These are phyloP conservation scores for Blastobotrys serpentis DNA, from an alignment of 1,139 yeast species.

Conservation along the genomic window DNA sequence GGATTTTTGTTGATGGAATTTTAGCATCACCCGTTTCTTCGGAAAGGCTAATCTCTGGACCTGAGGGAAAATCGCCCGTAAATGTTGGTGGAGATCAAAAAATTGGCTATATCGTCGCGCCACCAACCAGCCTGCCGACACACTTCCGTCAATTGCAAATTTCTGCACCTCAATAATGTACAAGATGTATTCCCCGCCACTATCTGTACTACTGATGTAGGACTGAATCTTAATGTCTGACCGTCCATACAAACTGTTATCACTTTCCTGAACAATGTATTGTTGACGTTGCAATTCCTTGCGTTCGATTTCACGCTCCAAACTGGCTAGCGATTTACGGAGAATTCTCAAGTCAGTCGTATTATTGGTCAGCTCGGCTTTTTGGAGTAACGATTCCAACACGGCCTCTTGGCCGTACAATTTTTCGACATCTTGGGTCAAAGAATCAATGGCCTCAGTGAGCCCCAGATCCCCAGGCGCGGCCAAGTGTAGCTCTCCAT, in stretches of 20 bases:
- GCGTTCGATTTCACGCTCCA: slow-evolving; percentile 65
- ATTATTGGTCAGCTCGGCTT: slow-evolving; percentile 83
- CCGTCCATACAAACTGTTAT: slow-evolving; percentile 72
- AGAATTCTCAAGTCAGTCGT: slow-evolving; percentile 65
- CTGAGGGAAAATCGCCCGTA: slow-evolving; percentile 53
- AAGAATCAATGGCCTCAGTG: slow-evolving; percentile 60
- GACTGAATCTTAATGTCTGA: slow-evolving; percentile 66
- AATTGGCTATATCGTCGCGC: slow-evolving; percentile 88
- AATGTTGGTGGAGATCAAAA: slow-evolving; percentile 63
- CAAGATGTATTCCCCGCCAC: slow-evolving; percentile 59
- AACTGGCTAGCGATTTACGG: slow-evolving; percentile 60
- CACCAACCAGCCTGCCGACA: slow-evolving; percentile 82
- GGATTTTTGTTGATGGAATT: slow-evolving; percentile 58
- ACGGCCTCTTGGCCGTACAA: slow-evolving; percentile 62
- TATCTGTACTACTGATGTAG: slow-evolving; percentile 52
- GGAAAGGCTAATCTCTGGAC: slow-evolving; percentile 60
- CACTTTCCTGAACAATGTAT: slow-evolving; percentile 77
- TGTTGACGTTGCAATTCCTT: slow-evolving; percentile 79
- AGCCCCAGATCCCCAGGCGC: slow-evolving; percentile 70
- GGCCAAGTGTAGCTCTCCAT: slow-evolving; percentile 44
- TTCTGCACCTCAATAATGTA: slow-evolving; percentile 79
- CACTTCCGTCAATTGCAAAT: slow-evolving; percentile 45
- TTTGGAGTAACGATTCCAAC: slow-evolving; percentile 62
- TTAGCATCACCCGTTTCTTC: slow-evolving; percentile 62
- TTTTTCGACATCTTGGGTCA: slow-evolving; percentile 59